Conservation (phyloP, 1,139 yeast species). For the Suhomyces ambrosiae region DNA sequence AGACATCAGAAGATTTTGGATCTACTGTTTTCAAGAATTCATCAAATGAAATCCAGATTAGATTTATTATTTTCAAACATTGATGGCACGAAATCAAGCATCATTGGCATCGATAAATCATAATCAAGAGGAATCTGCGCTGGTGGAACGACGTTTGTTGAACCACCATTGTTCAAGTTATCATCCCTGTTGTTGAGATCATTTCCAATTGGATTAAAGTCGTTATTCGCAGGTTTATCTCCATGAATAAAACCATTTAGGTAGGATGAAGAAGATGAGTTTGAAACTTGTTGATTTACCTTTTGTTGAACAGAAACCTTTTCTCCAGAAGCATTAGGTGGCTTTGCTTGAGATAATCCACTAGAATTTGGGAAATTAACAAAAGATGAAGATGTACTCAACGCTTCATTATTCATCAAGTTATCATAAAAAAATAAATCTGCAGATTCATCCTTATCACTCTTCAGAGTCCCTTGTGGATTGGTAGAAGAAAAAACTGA, state of each 20-base stretch:
- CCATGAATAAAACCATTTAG: constrained; percentile 11
- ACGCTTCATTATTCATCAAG: constrained; percentile 10
- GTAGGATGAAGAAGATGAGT: constrained; percentile 12
- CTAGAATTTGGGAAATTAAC: constrained; percentile 10
- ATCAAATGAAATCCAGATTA: constrained; percentile 5
- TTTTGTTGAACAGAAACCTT: constrained; percentile 1
- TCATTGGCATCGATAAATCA: constrained; percentile 17
- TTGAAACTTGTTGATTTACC: background rate
- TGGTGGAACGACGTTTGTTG: constrained; percentile 17
- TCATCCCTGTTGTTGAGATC: constrained; percentile 1
- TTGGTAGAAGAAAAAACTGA: constrained; percentile 14
- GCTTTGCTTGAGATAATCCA: constrained; percentile 2
- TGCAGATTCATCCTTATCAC: constrained; percentile 10
- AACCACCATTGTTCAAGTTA: background rate
- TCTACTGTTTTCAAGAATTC: too few species aligned
- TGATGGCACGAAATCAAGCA: constrained; percentile 16
- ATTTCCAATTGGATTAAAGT: constrained; percentile 4
- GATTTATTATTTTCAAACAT: constrained; percentile 8
- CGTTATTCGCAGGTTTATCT: constrained; percentile 2
- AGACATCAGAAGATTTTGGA: background rate
- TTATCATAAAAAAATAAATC: constrained; percentile 14
- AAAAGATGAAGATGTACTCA: constrained; percentile 17
- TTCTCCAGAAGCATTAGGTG: constrained; percentile 5
- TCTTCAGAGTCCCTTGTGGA: constrained; percentile 2
- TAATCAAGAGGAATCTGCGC: constrained; percentile 17